phyloP scores from a whole-genome alignment of 345 rosid species.

The Pistacia integerrima region DNA sequence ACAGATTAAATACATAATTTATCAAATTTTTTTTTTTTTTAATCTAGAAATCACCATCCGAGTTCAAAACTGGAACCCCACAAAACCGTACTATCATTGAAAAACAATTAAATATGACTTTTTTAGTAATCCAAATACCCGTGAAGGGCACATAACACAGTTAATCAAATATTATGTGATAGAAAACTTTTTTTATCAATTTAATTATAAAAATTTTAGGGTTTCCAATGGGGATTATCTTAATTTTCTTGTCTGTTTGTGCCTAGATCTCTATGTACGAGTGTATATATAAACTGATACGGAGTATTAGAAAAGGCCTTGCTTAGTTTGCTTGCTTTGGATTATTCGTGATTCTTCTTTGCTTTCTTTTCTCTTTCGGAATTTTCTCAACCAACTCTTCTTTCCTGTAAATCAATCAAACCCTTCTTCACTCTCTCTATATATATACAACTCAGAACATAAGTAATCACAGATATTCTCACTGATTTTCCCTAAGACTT shows the following conservation, averaged over 20 bases:
- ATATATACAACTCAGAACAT: not conserved
- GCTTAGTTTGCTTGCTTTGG: constrained; percentile 29
- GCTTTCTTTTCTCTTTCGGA: constrained; percentile 13
- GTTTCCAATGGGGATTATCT: not conserved
- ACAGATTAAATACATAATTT: too few relatives aligned
- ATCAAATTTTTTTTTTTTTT: too few relatives aligned
- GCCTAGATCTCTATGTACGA: not conserved
- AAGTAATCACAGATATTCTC: not conserved
- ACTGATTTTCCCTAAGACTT: not conserved
- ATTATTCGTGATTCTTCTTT: constrained; percentile 34
- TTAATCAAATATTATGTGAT: too few relatives aligned
- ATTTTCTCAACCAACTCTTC: constrained; percentile 42
- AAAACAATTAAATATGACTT: too few relatives aligned
- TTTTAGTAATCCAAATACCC: too few relatives aligned
- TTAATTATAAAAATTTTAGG: not conserved
- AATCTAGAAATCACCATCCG: too few relatives aligned
- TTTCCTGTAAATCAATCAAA: not conserved
- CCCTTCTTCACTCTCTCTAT: not conserved
- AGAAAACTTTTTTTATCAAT: too few relatives aligned
- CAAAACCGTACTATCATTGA: too few relatives aligned
- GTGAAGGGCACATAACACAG: too few relatives aligned
- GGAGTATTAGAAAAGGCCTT: not conserved
- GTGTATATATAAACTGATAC: not conserved
- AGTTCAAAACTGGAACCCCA: too few relatives aligned
- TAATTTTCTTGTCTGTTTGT: constrained; percentile 1